Base-by-base conservation (phyloP, 2,329 filamentous ascomycete species). In the Parascedosporium putredinis region DNA sequence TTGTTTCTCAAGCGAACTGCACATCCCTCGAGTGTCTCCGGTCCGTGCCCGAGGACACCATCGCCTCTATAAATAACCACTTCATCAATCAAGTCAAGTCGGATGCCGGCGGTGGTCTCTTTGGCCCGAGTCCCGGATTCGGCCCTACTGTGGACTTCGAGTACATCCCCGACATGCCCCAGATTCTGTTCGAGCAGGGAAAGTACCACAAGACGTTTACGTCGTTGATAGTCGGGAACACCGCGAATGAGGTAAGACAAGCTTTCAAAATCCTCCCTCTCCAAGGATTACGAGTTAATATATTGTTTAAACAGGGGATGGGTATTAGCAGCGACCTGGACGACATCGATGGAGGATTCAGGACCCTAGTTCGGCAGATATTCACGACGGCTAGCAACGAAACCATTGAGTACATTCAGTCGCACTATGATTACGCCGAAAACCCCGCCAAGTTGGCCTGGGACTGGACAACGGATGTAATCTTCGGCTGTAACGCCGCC, bases 381-480 rank as follows among this genome's bases (percentile, higher is more conserved):
- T 24, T 54, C 24, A 51, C 53, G 1, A 48, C 43, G 1, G 51
- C 54, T 6, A 55, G 51, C 29, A 27, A 56, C 12, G 48, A 47
- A 2, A 51, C 51, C 5, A 47, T 54, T 4, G 36, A 45, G 4
- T 44, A 31, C 2, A 48, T 57, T 20, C 54, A 53, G 16, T 29
- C 45, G 1, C 50, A 43, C 10, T 57, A 57, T 47, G 44, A 52
- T n/a, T 36, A 43, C 22, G 27, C 48, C 14, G 43, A 38, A 3
- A 43, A 45, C 7, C 51, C 52, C 5, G 46, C 36, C 9, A 42
- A 55, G 47, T 34, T 58, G 25, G 56, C 57, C 8, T 58, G 56
- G 55, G 56, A 59, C 24, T 58, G 54, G 55, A 58, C 55, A 12
- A 57, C 54, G 14, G 56, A 59, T 18, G 49, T 51, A 3, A 47